phyloP scores from a whole-genome alignment of 2,329 filamentous ascomycete species.

The Talaromyces rugulosus region DNA sequence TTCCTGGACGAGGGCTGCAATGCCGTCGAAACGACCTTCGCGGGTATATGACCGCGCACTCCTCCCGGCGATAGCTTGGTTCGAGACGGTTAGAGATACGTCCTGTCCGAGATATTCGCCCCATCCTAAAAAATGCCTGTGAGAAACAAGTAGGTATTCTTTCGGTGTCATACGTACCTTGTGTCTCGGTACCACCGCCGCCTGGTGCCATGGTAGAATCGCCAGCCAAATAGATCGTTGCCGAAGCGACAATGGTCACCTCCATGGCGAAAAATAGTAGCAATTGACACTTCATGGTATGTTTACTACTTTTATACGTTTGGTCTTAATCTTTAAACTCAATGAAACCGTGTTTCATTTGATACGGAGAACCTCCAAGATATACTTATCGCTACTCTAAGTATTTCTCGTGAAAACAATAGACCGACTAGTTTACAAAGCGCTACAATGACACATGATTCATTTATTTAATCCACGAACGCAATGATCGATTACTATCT shows the following conservation, averaged over 20 bases:
- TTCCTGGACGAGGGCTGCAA: constrained; percentile 49
- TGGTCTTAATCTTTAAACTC: not conserved
- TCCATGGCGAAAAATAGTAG: not conserved
- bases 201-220: constrained; percentile 33
- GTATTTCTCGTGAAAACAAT: not conserved
- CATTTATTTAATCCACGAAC: not conserved
- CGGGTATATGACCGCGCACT: constrained; percentile 63
- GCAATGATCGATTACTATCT: not conserved
- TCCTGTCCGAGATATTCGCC: constrained; percentile 57
- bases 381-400: not conserved
- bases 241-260: not conserved
- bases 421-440: not conserved
- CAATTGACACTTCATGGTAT: not conserved
- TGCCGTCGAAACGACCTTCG: constrained; percentile 60
- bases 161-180: constrained; percentile 4
- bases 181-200: constrained; percentile 1
- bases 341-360: not conserved
- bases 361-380: not conserved
- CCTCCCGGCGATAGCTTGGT: constrained; percentile 63
- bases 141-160: not conserved
- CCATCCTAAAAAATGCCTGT: constrained; percentile 48
- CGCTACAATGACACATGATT: not conserved
- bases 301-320: not conserved
- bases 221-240: constrained; percentile 21
- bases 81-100: constrained; percentile 49